Evolutionary conservation across 1,284 basidiomycete species (phyloP).

Genomic region (Cystobasidiaceae sp.): DNA sequence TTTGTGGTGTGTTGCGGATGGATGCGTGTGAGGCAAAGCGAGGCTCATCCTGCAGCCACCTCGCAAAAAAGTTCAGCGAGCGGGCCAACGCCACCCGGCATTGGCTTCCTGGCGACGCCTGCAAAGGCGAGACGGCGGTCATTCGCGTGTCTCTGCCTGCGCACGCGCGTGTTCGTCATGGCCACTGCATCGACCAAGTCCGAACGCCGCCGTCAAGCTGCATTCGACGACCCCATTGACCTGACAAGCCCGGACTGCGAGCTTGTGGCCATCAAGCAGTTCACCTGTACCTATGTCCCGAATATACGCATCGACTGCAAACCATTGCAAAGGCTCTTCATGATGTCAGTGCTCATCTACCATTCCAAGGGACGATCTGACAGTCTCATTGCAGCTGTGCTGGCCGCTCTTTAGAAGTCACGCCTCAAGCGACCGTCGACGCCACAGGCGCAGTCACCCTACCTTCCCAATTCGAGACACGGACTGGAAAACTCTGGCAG

Average conservation of each 20-base stretch:
- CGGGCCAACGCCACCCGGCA: too few relatives aligned
- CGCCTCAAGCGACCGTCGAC: constrained; percentile 6
- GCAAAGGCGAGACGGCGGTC: too few relatives aligned
- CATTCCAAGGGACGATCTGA: too few relatives aligned
- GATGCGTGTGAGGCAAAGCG: too few relatives aligned
- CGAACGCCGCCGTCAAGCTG: neutral
- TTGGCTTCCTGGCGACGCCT: too few relatives aligned
- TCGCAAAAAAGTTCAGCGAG: too few relatives aligned
- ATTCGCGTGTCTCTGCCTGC: too few relatives aligned
- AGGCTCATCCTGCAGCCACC: too few relatives aligned
- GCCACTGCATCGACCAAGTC: constrained; percentile 6
- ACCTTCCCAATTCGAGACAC: neutral
- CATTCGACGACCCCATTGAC: constrained; percentile 11
- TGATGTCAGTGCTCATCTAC: neutral
- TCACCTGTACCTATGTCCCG: constrained; percentile 19
- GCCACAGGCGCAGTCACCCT: neutral
- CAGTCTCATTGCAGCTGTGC: constrained; percentile 10
- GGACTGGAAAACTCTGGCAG: neutral
- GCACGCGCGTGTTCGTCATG: too few relatives aligned
- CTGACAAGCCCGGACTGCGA: constrained; percentile 17
- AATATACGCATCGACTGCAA: constrained; percentile 21
- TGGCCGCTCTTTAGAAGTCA: constrained; percentile 23
- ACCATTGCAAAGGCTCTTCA: constrained; percentile 24
- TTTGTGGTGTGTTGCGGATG: neutral
- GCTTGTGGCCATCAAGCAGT: constrained; percentile 9